Percentiles rank a stretch among this genome's conserved stretches.
phyloP scores from a whole-genome alignment of 176 grass and related monocot genomes.

The Hordeum marinum region DNA sequence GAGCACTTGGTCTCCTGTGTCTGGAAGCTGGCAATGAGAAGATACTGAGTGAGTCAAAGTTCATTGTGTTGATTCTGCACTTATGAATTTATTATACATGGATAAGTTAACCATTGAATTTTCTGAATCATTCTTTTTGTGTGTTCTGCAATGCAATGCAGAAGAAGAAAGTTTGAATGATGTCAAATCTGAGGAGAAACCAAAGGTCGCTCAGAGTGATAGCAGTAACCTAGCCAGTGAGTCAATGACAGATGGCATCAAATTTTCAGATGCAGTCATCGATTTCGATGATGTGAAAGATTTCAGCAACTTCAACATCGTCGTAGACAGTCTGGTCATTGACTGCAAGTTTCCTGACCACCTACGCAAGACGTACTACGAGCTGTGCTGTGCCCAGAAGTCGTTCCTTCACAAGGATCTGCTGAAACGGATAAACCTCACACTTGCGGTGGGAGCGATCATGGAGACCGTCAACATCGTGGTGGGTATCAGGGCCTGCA shows the following conservation, averaged over 20 bases:
- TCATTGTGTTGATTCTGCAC: background rate
- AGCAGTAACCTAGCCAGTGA: background rate
- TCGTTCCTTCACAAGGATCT: constrained; percentile 34
- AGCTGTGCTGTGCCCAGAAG: constrained; percentile 36
- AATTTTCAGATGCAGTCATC: constrained; percentile 16
- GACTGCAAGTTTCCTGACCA: constrained; percentile 26
- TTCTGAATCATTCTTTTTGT: background rate
- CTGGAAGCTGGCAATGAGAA: constrained; percentile 9
- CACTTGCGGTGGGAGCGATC: constrained; percentile 30
- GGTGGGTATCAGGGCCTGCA: constrained; percentile 27
- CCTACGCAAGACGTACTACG: constrained; percentile 28
- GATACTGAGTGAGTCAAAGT: constrained; percentile 27
- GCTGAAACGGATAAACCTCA: constrained; percentile 25
- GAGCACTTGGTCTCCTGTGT: constrained; percentile 11
- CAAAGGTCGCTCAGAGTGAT: background rate
- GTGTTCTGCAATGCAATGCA: background rate
- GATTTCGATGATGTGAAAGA: background rate
- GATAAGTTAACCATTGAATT: background rate
- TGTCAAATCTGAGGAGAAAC: background rate
- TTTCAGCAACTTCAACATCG: constrained; percentile 31
- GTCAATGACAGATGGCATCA: constrained; percentile 26
- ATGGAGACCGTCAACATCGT: constrained; percentile 39
- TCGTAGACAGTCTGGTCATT: constrained; percentile 25
- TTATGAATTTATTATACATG: background rate
- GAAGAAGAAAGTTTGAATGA: background rate